Conservation (phyloP, 2,329 filamentous ascomycete genomes). For the Penicillium sp. region DNA sequence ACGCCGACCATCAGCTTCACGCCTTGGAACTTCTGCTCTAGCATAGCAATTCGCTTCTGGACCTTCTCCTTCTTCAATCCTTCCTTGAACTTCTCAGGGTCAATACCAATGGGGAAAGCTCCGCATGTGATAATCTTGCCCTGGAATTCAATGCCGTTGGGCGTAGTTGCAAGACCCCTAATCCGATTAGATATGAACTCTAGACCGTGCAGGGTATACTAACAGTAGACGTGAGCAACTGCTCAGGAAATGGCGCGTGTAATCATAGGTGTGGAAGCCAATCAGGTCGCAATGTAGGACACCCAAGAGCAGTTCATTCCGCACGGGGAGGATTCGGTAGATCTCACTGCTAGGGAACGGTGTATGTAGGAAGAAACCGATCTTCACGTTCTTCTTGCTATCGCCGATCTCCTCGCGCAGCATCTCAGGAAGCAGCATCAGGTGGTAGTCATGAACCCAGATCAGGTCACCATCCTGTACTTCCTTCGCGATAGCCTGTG, state of each 20-base stretch:
- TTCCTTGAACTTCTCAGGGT: conserved; percentile 93
- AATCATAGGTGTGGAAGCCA: conserved; percentile 98
- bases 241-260: conserved; percentile 95
- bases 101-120: conserved; percentile 96
- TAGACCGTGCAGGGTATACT: conserved; percentile 29
- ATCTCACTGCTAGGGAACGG: conserved; percentile 97
- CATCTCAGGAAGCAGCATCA: conserved; percentile 96
- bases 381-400: conserved; percentile 86
- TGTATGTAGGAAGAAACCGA: conserved; percentile 97
- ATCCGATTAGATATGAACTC: conserved; percentile 8
- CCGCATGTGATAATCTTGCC: conserved; percentile 87
- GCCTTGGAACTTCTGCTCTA: conserved; percentile 89
- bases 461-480: conserved; percentile 91
- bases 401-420: conserved; percentile 82
- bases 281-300: conserved; percentile 92
- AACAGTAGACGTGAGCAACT: conserved; percentile 91
- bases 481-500: conserved; percentile 80
- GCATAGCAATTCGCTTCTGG: conserved; percentile 77
- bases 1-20: conserved; percentile 97
- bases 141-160: conserved; percentile 89
- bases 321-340: conserved; percentile 89
- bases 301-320: conserved; percentile 82
- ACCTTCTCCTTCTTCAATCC: conserved; percentile 82
- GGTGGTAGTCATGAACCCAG: conserved; percentile 98
- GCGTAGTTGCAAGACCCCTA: conserved; percentile 65